Evolutionary conservation across 192 early-diverging fungal genomes (phyloP).

Genomic region (Rhizophlyctis rosea): DNA sequence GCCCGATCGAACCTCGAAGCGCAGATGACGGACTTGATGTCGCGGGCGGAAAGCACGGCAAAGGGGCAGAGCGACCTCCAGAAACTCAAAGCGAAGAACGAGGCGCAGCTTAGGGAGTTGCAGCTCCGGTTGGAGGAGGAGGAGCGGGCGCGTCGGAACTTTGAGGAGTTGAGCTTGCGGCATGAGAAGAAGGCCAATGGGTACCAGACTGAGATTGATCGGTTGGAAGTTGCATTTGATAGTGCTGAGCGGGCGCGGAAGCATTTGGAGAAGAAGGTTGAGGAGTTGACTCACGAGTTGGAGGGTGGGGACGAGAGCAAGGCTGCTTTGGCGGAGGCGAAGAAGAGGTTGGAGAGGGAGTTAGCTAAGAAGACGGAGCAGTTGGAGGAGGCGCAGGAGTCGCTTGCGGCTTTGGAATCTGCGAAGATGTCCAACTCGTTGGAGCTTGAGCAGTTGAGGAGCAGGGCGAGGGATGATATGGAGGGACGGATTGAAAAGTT

Average conservation of each 20-base stretch:
- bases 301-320: slow-evolving; percentile 68
- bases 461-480: slow-evolving; percentile 60
- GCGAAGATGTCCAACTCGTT: slow-evolving; percentile 40
- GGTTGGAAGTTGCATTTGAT: slow-evolving; percentile 58
- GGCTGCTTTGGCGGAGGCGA: slow-evolving; percentile 56
- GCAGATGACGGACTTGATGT: slow-evolving; percentile 58
- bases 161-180: slow-evolving; percentile 66
- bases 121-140: slow-evolving; percentile 60
- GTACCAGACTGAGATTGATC: slow-evolving; percentile 60
- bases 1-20: slow-evolving; percentile 59
- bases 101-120: slow-evolving; percentile 49
- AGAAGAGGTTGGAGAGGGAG: slow-evolving; percentile 62
- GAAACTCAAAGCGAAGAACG: slow-evolving; percentile 57
- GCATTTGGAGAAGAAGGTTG: slow-evolving; percentile 64
- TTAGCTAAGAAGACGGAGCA: slow-evolving; percentile 48
- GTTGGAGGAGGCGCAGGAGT: slow-evolving; percentile 55
- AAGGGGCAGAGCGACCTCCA: slow-evolving; percentile 68
- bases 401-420: slow-evolving; percentile 51
- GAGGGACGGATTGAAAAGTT: slow-evolving; percentile 73
- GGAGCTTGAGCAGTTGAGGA: slow-evolving; percentile 56
- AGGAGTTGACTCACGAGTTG: slow-evolving; percentile 66
- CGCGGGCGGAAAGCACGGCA: slow-evolving; percentile 54
- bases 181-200: slow-evolving; percentile 69
- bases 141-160: slow-evolving; percentile 55
- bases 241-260: slow-evolving; percentile 58